Percentiles rank a stretch among this genome's conserved stretches.
Evolutionary conservation across 2,329 filamentous ascomycete genomes (phyloP).

Genomic region (Botrytis sinoallii): DNA sequence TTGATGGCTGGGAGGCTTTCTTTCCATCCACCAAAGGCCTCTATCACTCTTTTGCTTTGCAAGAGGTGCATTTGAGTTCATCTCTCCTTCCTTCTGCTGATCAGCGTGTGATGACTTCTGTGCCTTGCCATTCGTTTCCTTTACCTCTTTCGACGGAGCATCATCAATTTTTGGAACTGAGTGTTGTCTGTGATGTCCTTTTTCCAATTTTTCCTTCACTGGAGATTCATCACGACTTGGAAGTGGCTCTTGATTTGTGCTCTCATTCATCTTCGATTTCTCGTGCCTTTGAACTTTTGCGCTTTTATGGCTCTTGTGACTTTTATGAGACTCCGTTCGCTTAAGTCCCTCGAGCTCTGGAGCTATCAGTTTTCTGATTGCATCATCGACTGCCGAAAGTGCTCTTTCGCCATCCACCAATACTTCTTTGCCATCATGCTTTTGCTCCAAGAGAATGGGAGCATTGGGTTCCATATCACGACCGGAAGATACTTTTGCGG

Average conservation of each 20-base stretch:
- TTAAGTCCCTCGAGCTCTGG: conserved; percentile 16
- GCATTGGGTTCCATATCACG: conserved; percentile 1
- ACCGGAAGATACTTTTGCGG: not conserved
- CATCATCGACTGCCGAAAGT: conserved; percentile 16
- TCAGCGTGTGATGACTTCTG: not conserved
- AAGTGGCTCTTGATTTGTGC: not conserved
- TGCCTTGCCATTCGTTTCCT: not conserved
- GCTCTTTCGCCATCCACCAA: conserved; percentile 6
- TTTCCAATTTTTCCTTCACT: conserved; percentile 1
- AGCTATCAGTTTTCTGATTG: conserved; percentile 12
- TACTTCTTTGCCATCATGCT: conserved; percentile 7
- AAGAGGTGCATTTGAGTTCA: not conserved
- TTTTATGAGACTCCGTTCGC: conserved; percentile 13
- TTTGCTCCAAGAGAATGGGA: not conserved
- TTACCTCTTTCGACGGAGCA: not conserved
- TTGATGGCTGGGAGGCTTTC: conserved; percentile 10
- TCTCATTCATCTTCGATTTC: conserved; percentile 12
- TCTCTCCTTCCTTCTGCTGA: not conserved
- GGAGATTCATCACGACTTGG: conserved; percentile 12
- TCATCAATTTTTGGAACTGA: not conserved
- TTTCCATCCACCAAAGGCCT: conserved; percentile 18
- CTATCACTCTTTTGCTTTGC: conserved; percentile 17
- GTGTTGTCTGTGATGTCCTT: conserved; percentile 2
- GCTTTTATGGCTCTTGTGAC: conserved; percentile 10
- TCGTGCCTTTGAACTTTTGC: not conserved